Percentiles rank a stretch among this genome's conserved stretches.
phyloP scores from a whole-genome alignment of 352 stramenopile species.

The Phytophthora boehmeriae region DNA sequence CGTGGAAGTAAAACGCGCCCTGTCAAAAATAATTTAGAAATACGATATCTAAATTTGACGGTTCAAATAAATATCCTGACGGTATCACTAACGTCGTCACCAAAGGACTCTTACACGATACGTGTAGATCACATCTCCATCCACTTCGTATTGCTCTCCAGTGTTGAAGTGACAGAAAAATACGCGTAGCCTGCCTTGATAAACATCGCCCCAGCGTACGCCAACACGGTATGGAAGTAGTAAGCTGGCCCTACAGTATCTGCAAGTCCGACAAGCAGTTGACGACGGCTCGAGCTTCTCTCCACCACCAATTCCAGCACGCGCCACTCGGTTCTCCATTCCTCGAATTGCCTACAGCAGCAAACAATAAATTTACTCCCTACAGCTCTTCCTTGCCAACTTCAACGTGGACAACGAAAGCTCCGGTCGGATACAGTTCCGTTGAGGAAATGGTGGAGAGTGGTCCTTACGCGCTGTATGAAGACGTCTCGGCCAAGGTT shows the following conservation, averaged over 20 bases:
- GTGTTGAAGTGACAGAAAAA: too few species aligned
- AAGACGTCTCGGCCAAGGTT: slow-evolving; percentile 46
- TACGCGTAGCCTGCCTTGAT: slow-evolving; percentile 11
- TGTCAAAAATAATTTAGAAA: too few species aligned
- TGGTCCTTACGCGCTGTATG: slow-evolving; percentile 42
- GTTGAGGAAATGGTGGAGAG: slow-evolving; percentile 37
- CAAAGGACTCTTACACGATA: too few species aligned
- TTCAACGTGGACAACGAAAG: slow-evolving; percentile 6
- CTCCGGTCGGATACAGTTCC: slow-evolving; percentile 36
- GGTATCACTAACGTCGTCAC: too few species aligned
- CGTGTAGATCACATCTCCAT: too few species aligned
- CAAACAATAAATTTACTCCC: not conserved
- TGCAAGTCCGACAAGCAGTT: not conserved
- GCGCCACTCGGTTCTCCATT: not conserved
- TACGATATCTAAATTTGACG: not conserved
- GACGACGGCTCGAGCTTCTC: not conserved
- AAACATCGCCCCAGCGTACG: slow-evolving; percentile 1
- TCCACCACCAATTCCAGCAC: too few species aligned
- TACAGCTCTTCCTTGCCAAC: too few species aligned
- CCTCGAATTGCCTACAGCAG: not conserved
- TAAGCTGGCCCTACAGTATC: too few species aligned
- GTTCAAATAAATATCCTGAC: too few species aligned
- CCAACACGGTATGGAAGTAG: too few species aligned
- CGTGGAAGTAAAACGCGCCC: not conserved
- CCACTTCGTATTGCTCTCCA: too few species aligned